Evolutionary conservation across 1,139 yeast species (phyloP).

Genomic region (Saccharomycopsis hybrid): DNA sequence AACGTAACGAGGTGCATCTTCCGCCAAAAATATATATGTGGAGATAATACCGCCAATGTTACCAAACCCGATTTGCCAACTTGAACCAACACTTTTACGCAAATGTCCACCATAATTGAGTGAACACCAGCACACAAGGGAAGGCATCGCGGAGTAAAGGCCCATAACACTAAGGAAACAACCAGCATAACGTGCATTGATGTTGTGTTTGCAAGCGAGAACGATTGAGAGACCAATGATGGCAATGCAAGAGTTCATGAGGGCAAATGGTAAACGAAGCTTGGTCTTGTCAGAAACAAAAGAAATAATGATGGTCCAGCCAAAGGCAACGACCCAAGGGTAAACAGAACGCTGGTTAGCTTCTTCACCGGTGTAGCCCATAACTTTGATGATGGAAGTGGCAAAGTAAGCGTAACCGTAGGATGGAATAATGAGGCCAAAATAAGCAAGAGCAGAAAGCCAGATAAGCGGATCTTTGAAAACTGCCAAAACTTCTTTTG

Average conservation of each 20-base stretch:
- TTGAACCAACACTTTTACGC: conserved; percentile 66
- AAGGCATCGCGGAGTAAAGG: conserved; percentile 67
- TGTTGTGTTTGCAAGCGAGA: conserved; percentile 29
- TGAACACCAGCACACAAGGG: conserved; percentile 65
- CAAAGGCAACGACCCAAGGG: conserved; percentile 67
- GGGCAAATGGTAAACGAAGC: conserved; percentile 44
- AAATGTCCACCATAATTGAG: conserved; percentile 58
- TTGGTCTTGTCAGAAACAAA: conserved; percentile 36
- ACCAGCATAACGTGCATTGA: conserved; percentile 55
- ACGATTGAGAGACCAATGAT: conserved; percentile 54
- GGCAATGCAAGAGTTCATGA: conserved; percentile 39
- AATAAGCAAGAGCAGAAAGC: conserved; percentile 54
- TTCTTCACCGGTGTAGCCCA: conserved; percentile 52
- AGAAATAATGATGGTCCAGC: conserved; percentile 44
- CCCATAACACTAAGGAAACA: conserved; percentile 65
- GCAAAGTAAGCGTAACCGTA: conserved; percentile 72
- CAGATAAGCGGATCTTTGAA: conserved; percentile 41
- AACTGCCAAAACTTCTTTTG: conserved; percentile 28
- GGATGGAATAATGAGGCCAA: conserved; percentile 59
- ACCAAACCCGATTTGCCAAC: conserved; percentile 75
- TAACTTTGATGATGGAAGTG: conserved; percentile 52
- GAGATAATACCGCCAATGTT: conserved; percentile 79
- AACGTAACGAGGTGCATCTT: conserved; percentile 54
- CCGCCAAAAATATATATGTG: conserved; percentile 51
- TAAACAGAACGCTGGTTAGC: conserved; percentile 67